A percentile compares a stretch with the other conserved stretches of the same genome.
Conservation (phyloP, 2,329 filamentous ascomycete species). For the Epichloe elymi region DNA sequence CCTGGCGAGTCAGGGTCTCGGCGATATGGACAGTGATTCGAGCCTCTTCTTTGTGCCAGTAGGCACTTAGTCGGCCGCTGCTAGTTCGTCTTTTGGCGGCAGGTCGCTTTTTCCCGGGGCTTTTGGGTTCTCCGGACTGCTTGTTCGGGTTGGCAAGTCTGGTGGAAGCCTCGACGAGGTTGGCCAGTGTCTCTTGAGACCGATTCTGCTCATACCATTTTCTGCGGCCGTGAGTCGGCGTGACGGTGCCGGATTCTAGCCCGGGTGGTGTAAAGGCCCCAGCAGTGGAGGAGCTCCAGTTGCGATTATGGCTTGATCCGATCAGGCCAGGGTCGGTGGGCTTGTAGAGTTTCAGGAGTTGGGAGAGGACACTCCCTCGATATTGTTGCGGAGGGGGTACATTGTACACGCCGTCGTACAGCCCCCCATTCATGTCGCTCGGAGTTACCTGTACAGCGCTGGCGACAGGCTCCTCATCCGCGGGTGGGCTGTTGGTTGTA, state of each 20-base stretch:
- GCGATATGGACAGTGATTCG: constrained; percentile 41
- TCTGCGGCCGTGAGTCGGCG: constrained; percentile 26
- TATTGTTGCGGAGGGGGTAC: constrained; percentile 28
- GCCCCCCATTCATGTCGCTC: constrained; percentile 25
- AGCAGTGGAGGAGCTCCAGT: constrained; percentile 16
- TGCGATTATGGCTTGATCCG: constrained; percentile 11
- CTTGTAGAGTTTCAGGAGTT: constrained; percentile 34
- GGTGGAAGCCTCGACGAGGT: constrained; percentile 33
- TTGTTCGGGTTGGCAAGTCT: constrained; percentile 10
- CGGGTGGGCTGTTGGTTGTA: constrained; percentile 3
- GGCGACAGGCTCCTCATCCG: constrained; percentile 9
- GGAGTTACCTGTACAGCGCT: constrained; percentile 8
- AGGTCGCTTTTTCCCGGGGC: constrained; percentile 19
- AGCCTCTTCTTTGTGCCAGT: constrained; percentile 30
- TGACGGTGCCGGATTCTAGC: constrained; percentile 24
- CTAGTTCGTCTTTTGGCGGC: constrained; percentile 25
- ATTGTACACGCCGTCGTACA: constrained; percentile 27
- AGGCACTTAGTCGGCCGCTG: constrained; percentile 22
- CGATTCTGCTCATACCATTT: constrained; percentile 37
- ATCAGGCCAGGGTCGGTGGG: constrained; percentile 16
- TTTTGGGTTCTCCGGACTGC: constrained; percentile 9
- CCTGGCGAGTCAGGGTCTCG: constrained; percentile 61
- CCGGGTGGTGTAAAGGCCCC: constrained; percentile 19
- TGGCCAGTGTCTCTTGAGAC: constrained; percentile 33
- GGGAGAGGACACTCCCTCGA: constrained; percentile 31